phyloP scores from a whole-genome alignment of 2,329 filamentous ascomycete genomes.

The Leptographium radiaticola region DNA sequence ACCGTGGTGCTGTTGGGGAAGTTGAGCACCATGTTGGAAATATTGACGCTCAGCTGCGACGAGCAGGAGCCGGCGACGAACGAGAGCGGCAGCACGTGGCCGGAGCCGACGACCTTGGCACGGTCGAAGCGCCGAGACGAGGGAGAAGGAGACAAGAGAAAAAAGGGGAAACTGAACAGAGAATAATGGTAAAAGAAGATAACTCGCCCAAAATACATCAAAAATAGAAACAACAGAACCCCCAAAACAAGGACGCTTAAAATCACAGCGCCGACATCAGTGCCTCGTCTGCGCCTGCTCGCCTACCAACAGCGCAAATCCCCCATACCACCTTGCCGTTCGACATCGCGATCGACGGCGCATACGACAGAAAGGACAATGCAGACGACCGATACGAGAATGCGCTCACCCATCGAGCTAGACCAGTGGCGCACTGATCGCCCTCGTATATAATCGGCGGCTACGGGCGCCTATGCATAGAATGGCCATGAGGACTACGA shows the following conservation, averaged over 20 bases:
- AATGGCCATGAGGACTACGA: too few species aligned
- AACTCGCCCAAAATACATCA: too few species aligned
- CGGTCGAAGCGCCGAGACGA: conserved; percentile 17
- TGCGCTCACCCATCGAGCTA: too few species aligned
- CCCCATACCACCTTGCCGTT: conserved; percentile 3
- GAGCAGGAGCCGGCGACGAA: conserved; percentile 9
- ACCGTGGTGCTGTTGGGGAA: conserved; percentile 19
- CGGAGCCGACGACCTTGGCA: conserved; percentile 13
- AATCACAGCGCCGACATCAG: too few species aligned
- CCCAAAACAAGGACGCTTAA: too few species aligned
- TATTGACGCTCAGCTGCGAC: conserved; percentile 17
- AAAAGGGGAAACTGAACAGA: not conserved
- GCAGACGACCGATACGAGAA: not conserved
- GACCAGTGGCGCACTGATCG: too few species aligned
- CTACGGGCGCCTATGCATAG: too few species aligned
- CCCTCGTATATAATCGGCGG: too few species aligned
- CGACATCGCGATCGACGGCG: conserved; percentile 4
- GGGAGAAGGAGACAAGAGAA: not conserved
- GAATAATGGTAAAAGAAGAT: not conserved
- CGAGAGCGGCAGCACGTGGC: conserved; percentile 13
- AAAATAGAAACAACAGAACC: too few species aligned
- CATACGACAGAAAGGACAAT: conserved; percentile 1
- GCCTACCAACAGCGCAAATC: conserved; percentile 8
- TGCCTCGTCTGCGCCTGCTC: conserved; percentile 4
- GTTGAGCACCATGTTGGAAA: conserved; percentile 19